A percentile compares a stretch with the other conserved stretches of the same genome.
Conservation (phyloP, 495 filamentous ascomycete genomes). For the Penicillium coprophilum region DNA sequence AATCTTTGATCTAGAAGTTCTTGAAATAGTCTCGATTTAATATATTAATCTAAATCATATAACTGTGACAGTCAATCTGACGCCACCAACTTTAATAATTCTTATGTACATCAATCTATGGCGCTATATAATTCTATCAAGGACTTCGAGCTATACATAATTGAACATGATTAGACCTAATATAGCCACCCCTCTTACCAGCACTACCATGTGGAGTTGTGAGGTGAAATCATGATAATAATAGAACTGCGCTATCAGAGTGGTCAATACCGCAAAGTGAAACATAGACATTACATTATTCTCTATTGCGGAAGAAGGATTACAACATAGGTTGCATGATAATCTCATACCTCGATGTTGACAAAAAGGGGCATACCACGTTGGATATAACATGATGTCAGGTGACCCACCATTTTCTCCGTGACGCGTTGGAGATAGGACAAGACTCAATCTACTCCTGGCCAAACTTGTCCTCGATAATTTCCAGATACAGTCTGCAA, state of each 20-base stretch:
- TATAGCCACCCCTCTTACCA: background rate
- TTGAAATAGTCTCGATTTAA: background rate
- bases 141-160: background rate
- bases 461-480: background rate
- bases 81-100: background rate
- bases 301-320: background rate
- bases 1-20: background rate
- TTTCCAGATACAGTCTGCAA: background rate
- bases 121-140: background rate
- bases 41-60: background rate
- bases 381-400: background rate
- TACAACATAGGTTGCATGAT: background rate
- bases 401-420: conserved; percentile 5
- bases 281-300: background rate
- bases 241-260: background rate
- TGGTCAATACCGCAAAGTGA: background rate
- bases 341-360: background rate
- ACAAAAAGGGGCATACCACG: background rate
- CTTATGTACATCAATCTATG: background rate
- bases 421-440: background rate
- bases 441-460: background rate
- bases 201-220: background rate
- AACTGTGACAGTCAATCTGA: background rate
- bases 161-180: background rate
- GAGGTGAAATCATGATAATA: background rate